Evolutionary conservation across 768 basidiomycete species (phyloP).

Genomic region (Cystobasidium onofrii): DNA sequence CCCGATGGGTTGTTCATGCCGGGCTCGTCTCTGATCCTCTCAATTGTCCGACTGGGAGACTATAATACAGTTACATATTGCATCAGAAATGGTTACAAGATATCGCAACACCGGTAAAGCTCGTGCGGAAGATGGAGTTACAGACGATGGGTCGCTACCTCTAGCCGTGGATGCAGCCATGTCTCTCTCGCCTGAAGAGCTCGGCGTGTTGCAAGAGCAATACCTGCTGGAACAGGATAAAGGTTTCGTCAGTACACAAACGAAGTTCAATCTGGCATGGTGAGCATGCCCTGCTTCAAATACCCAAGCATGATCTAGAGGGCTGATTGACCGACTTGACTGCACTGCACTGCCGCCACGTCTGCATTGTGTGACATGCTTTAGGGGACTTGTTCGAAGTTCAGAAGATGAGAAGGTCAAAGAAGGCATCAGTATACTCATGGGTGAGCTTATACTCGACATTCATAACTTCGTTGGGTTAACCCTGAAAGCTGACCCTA

Average conservation of each 20-base stretch:
- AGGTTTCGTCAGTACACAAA: constrained; percentile 80
- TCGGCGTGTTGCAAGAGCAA: constrained; percentile 45
- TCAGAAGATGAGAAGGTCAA: constrained; percentile 74
- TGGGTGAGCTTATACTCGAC: constrained; percentile 55
- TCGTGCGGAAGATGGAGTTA: neutral
- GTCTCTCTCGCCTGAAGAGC: constrained; percentile 25
- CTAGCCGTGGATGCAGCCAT: constrained; percentile 13
- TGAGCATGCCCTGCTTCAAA: constrained; percentile 33
- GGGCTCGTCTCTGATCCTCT: neutral
- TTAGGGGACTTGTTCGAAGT: constrained; percentile 79
- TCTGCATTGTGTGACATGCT: neutral
- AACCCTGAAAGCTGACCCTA: neutral
- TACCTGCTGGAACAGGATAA: constrained; percentile 80
- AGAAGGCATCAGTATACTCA: constrained; percentile 80
- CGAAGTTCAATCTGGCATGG: constrained; percentile 97
- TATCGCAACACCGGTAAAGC: neutral
- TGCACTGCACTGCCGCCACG: neutral
- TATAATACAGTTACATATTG: neutral
- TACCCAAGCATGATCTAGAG: too few relatives aligned
- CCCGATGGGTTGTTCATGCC: too few relatives aligned
- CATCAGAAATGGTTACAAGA: neutral
- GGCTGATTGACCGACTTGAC: neutral
- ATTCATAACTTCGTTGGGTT: too few relatives aligned
- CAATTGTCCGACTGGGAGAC: neutral
- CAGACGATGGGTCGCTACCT: neutral